Conservation (phyloP, 2,329 filamentous ascomycete genomes). For the Colletotrichum limetticola region DNA sequence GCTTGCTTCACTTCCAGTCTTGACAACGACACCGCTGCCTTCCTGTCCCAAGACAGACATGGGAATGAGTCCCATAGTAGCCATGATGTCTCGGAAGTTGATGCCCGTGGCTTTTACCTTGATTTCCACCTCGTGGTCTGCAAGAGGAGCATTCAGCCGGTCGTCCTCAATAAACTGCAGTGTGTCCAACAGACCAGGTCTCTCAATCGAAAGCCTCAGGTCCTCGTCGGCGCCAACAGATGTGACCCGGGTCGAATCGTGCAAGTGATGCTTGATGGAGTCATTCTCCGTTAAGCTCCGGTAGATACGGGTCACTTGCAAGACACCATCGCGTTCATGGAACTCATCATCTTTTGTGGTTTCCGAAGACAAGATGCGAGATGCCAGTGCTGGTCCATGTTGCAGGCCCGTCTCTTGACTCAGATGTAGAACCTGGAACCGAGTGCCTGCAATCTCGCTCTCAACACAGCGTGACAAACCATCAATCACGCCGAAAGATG, state of each 20-base stretch:
- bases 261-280: slow-evolving; percentile 40
- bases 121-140: slow-evolving; percentile 43
- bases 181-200: slow-evolving; percentile 42
- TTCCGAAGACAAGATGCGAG: neutral
- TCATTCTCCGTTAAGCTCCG: slow-evolving; percentile 38
- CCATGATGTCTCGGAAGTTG: slow-evolving; percentile 50
- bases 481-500: neutral
- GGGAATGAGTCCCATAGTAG: slow-evolving; percentile 40
- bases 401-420: neutral
- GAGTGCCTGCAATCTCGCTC: neutral
- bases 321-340: neutral
- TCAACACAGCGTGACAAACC: neutral
- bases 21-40: slow-evolving; percentile 37
- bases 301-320: slow-evolving; percentile 39
- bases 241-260: slow-evolving; percentile 25
- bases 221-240: slow-evolving; percentile 8
- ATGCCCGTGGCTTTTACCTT: slow-evolving; percentile 44
- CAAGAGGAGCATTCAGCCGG: slow-evolving; percentile 29
- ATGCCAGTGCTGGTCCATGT: neutral
- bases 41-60: slow-evolving; percentile 41
- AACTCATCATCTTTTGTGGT: neutral
- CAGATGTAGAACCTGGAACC: neutral
- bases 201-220: slow-evolving; percentile 22
- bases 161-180: slow-evolving; percentile 43
- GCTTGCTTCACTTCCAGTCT: slow-evolving; percentile 36